Evolutionary conservation across 2,329 filamentous ascomycete species (phyloP), one percentile per base, ranked within the genome.

Genomic region (Microcyclospora tardicrescens): DNA sequence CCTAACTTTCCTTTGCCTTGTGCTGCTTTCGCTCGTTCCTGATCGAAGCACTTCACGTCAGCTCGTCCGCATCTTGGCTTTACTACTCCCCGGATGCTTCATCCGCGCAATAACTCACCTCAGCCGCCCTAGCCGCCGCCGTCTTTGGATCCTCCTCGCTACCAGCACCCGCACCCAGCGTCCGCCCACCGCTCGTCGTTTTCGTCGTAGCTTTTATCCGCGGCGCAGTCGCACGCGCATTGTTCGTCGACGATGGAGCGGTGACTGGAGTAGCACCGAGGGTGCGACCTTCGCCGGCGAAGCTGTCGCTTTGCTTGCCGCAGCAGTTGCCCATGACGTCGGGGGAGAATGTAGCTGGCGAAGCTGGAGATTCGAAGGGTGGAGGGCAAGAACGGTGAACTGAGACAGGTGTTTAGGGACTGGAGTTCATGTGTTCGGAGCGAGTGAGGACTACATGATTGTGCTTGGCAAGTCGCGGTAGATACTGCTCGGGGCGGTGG

Each of bases 301-400:
- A 91, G 60, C 75, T 68, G 51, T 82, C 77, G 27, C 75, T 65
- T 42, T 69, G 71, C 45, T 84, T 86, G 58, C 84, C 83, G 67
- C 84, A 94, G 63, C 85, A 72, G 60, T 85, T 89, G 43, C 87
- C 87, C 87, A 95, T 94, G 47, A 42, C 60, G 42, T 19, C 40
- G 35, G 36, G 40, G 35, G 27, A 35, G 30, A 31, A 29, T 6
- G 28, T 33, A 29, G 36, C 6, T 31, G 43, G 34, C 19, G 19
- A 24, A 24, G 19, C 19, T 24, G 19, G 4, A 24, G 19, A 8
- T 24, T 24, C 19, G 19, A 24, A 24, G 19, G 8, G 4, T 24
- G 19, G 19, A 24, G 8, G n/a, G n/a, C n/a, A 24, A 24, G 19
- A 24, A 24, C 19, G 19, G 19, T 24, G 19, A 8, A 24, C 5